These are phyloP conservation scores for Bipolaris gigantea DNA, from an alignment of 2,329 filamentous ascomycete genomes.

Conservation along the genomic window DNA sequence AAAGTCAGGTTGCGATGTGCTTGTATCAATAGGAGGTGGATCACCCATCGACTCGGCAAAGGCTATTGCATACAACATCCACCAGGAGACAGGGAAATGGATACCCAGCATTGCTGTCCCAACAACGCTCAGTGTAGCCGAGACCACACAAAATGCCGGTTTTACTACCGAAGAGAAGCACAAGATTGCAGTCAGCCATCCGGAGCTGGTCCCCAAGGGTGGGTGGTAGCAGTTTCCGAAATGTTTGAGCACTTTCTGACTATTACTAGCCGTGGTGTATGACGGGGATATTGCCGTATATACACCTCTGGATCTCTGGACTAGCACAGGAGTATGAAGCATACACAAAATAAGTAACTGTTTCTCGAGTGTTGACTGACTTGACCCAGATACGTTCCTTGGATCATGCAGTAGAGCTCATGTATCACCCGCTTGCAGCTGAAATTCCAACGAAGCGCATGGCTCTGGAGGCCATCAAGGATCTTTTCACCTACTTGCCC, in stretches of 20 bases:
- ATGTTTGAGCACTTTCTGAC: conserved; percentile 12
- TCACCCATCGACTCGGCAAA: conserved; percentile 55
- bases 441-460: conserved; percentile 54
- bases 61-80: conserved; percentile 45
- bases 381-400: conserved; percentile 51
- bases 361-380: conserved; percentile 5
- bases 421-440: conserved; percentile 57
- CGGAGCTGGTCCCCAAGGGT: conserved; percentile 49
- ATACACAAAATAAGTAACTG: neutral
- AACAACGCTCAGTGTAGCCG: conserved; percentile 53
- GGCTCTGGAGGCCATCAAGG: conserved; percentile 51
- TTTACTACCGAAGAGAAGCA: conserved; percentile 55
- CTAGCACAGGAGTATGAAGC: conserved; percentile 51
- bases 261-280: conserved; percentile 53
- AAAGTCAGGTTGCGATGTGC: conserved; percentile 41
- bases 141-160: conserved; percentile 57
- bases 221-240: neutral
- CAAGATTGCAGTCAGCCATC: conserved; percentile 54
- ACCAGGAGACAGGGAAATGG: conserved; percentile 44
- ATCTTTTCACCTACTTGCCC: conserved; percentile 57
- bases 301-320: conserved; percentile 55
- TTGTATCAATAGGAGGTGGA: conserved; percentile 50
- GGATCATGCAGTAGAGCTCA: conserved; percentile 59
- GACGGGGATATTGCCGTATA: conserved; percentile 55
- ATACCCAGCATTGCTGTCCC: conserved; percentile 45